These are phyloP conservation scores for Boletus hoseneyae DNA, from an alignment of 1,284 basidiomycete genomes.

Conservation along the genomic window DNA sequence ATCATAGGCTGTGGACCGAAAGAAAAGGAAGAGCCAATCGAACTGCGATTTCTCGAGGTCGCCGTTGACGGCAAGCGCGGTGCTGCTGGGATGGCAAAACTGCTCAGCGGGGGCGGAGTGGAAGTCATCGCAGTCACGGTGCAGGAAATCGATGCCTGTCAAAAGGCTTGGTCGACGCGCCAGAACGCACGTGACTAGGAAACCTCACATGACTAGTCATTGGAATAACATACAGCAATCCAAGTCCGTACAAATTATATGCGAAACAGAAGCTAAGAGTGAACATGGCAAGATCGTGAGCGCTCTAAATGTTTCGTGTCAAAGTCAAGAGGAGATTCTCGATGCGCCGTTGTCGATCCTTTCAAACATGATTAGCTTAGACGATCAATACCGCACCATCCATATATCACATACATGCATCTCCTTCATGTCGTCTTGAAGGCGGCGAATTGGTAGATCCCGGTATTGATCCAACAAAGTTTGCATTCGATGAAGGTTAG, in stretches of 20 bases:
- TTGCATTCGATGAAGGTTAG: conserved; percentile 55
- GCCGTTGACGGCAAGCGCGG: conserved; percentile 30
- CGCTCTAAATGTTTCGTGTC: conserved; percentile 43
- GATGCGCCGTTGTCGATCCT: conserved; percentile 78
- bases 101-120: conserved; percentile 29
- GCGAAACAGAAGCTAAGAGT: not conserved
- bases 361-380: conserved; percentile 6
- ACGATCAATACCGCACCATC: not conserved
- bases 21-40: conserved; percentile 78
- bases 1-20: conserved; percentile 73
- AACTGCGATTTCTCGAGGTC: conserved; percentile 45
- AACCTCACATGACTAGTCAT: not conserved
- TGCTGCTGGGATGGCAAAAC: conserved; percentile 27
- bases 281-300: not conserved
- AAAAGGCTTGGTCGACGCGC: conserved; percentile 7
- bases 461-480: conserved; percentile 58
- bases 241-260: not conserved
- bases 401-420: conserved; percentile 51
- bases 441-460: conserved; percentile 55
- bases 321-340: conserved; percentile 61
- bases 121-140: conserved; percentile 24
- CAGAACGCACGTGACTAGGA: conserved; percentile 17
- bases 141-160: too few species aligned
- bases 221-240: not conserved
- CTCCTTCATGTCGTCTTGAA: conserved; percentile 79